Evolutionary conservation across 2,329 filamentous ascomycete species (phyloP).

Genomic region (Talaromyces sp.): DNA sequence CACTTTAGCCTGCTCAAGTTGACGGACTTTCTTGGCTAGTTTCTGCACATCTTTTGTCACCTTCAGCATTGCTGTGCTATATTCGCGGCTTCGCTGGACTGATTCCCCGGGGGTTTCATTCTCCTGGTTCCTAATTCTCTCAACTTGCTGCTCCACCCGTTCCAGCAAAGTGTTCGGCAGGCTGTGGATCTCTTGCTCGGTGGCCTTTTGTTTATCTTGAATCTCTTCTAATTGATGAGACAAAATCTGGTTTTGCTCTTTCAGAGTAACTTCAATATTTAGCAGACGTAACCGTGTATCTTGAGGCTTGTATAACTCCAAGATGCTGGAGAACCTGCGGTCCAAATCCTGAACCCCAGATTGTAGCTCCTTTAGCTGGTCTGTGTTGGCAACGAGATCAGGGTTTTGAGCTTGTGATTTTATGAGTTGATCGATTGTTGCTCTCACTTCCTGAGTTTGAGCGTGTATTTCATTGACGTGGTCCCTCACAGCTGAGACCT

Average conservation of each 20-base stretch:
- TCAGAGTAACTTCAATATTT: not conserved
- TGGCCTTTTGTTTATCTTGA: not conserved
- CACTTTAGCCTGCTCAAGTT: not conserved
- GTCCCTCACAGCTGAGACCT: not conserved
- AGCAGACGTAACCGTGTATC: not conserved
- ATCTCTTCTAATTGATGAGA: not conserved
- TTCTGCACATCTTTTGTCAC: not conserved
- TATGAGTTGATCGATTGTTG: not conserved
- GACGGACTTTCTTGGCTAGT: not conserved
- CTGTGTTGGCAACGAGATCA: not conserved
- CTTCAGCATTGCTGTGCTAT: not conserved
- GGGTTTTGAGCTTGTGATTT: not conserved
- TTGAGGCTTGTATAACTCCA: not conserved
- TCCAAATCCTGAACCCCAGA: not conserved
- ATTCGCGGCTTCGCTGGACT: not conserved
- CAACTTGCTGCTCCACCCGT: constrained; percentile 1
- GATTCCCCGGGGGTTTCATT: not conserved
- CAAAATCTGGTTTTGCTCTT: not conserved
- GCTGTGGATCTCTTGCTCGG: not conserved
- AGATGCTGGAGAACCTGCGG: not conserved
- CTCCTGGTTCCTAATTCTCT: constrained; percentile 9
- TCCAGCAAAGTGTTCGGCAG: not conserved
- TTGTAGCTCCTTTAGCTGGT: not conserved
- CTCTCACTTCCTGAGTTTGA: not conserved
- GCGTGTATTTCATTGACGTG: not conserved